phyloP scores from a whole-genome alignment of 352 stramenopile species.

The Globisporangium solare region DNA sequence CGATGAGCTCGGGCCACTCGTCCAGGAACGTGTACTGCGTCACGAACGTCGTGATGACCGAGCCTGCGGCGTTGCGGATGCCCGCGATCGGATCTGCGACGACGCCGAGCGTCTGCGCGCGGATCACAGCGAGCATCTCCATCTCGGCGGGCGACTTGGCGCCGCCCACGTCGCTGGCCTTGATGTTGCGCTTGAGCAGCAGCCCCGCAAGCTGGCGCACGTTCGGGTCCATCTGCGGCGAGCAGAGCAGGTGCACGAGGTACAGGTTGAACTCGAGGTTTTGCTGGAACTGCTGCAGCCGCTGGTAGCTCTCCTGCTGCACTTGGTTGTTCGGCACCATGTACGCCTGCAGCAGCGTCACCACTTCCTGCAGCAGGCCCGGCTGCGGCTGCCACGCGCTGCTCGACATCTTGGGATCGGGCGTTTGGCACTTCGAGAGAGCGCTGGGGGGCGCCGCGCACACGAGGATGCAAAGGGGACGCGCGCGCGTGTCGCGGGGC shows the following conservation, averaged over 20 bases:
- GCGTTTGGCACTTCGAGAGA: no score
- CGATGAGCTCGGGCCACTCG: conserved; percentile 87
- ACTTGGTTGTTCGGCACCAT: conserved; percentile 84
- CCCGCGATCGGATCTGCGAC: conserved; percentile 50
- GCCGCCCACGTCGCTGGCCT: conserved; percentile 56
- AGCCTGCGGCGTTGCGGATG: conserved; percentile 79
- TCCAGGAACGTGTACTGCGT: conserved; percentile 85
- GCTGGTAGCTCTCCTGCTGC: conserved; percentile 77
- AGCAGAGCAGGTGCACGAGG: conserved; percentile 80
- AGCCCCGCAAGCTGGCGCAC: conserved; percentile 77
- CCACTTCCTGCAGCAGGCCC: conserved; percentile 68
- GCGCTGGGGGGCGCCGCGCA: no score
- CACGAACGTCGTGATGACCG: conserved; percentile 83
- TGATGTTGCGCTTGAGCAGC: conserved; percentile 86
- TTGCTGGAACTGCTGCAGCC: conserved; percentile 83
- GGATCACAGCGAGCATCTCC: conserved; percentile 80
- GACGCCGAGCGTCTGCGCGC: conserved; percentile 66
- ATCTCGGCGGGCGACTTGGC: conserved; percentile 46
- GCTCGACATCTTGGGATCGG: conserved; percentile 17
- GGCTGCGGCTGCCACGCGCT: conserved; percentile 75
- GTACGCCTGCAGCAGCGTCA: conserved; percentile 73
- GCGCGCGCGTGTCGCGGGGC: no score
- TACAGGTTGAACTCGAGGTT: conserved; percentile 90
- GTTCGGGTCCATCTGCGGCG: conserved; percentile 43
- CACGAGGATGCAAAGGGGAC: no score